Evolutionary conservation across 116 monocot species (phyloP).

Genomic region (Dioscorea cayenensis): DNA sequence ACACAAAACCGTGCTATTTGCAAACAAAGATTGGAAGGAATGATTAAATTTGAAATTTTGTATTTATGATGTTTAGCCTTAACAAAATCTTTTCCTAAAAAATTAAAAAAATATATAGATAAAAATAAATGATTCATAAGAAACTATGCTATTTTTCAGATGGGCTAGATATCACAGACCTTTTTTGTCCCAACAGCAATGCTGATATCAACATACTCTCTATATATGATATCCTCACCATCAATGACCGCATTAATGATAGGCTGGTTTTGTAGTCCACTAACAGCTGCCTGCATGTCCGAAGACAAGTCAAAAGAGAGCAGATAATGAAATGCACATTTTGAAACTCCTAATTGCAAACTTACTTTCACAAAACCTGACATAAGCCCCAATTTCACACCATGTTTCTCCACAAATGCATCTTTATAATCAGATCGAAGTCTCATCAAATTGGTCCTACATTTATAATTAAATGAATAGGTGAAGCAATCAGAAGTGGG

Average conservation of each 20-base stretch:
- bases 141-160: background rate
- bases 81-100: too few species aligned
- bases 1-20: too few species aligned
- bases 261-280: conserved; percentile 86
- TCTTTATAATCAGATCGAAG: conserved; percentile 97
- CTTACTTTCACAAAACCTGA: conserved; percentile 91
- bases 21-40: too few species aligned
- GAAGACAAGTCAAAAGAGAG: background rate
- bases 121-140: background rate
- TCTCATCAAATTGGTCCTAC: conserved; percentile 96
- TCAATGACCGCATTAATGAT: conserved; percentile 95
- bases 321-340: background rate
- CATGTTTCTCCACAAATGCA: conserved; percentile 80
- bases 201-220: conserved; percentile 90
- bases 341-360: background rate
- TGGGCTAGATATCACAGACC: conserved; percentile 32
- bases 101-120: too few species aligned
- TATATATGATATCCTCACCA: conserved; percentile 94
- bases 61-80: too few species aligned
- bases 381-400: conserved; percentile 93
- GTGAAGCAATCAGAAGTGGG: background rate
- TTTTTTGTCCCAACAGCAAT: conserved; percentile 93
- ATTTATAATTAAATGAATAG: background rate
- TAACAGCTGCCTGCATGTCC: conserved; percentile 69
- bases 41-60: too few species aligned